phyloP scores from a whole-genome alignment of 768 basidiomycete species.

The Holtermanniella nyarrowii region DNA sequence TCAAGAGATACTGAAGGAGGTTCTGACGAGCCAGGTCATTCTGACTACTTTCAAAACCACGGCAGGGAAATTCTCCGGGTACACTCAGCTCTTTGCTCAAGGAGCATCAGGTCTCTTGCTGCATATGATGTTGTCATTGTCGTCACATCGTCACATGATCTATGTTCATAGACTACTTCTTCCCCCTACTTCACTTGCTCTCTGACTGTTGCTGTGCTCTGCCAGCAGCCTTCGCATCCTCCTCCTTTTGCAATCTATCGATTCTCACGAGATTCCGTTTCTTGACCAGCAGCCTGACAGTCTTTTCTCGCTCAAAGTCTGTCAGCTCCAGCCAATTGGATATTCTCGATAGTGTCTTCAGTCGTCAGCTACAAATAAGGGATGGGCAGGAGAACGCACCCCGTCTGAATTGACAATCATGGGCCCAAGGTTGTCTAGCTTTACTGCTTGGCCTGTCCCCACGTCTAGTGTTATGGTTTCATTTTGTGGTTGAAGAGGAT shows the following conservation, averaged over 20 bases:
- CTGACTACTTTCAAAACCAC: too few relatives aligned
- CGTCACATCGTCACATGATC: too few relatives aligned
- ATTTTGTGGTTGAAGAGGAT: too few relatives aligned
- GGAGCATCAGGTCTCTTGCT: too few relatives aligned
- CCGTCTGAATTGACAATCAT: conserved; percentile 62
- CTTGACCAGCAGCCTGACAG: conserved; percentile 48
- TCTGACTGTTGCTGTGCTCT: too few relatives aligned
- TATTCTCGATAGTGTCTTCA: conserved; percentile 57
- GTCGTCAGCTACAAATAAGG: background rate
- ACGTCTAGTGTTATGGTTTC: conserved; percentile 32
- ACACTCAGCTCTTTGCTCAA: too few relatives aligned
- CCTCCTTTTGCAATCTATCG: conserved; percentile 22
- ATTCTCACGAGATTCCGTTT: conserved; percentile 35
- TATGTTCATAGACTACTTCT: too few relatives aligned
- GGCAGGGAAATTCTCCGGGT: too few relatives aligned
- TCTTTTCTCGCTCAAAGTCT: conserved; percentile 51
- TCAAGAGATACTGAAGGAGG: too few relatives aligned
- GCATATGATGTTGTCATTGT: too few relatives aligned
- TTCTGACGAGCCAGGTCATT: too few relatives aligned
- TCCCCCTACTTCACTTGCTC: too few relatives aligned
- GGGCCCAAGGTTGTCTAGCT: conserved; percentile 54
- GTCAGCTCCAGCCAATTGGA: conserved; percentile 57
- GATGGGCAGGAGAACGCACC: conserved; percentile 40
- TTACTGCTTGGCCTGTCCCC: conserved; percentile 41
- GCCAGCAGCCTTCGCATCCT: conserved; percentile 10